Base-by-base conservation (phyloP, 179 eudicot species). In the Patellifolia procumbens region DNA sequence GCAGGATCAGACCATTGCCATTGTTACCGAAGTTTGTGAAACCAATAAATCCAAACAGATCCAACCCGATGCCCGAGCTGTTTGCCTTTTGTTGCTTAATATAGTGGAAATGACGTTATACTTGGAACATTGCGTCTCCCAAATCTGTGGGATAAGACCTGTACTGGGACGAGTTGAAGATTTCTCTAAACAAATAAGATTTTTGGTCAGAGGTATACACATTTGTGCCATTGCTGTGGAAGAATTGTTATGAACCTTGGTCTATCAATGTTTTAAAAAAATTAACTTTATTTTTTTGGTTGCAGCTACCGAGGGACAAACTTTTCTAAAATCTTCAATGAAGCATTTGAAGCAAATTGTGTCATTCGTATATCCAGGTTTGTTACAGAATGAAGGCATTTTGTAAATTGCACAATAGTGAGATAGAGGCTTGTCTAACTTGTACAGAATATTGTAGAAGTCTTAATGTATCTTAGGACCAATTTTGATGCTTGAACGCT, bases 81-180 rank as follows among this genome's bases (percentile, higher is more conserved):
- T 88, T 61, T 96, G 98, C 72, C 74, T 88, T 66, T 74, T 93
- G 72, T 82, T 93, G 83, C 80, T 96, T 26, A 91, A 90, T 75
- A 82, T 91, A 60, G 84, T 87, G 1, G 94, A 91, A 72, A 91
- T 91, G 97, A 85, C 96, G 11, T 81, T 96, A 75, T 84, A 91
- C 79, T 78, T 96, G 85, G 99, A 96, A 81, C 79, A 83, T 51
- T 93, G 92, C 37, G 98, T 95, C 61, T 88, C 89, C 22, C 97
- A 91, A 74, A 87, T 89, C 48, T 95, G 97, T 49, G 98, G 96
- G 49, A 87, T 93, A 52, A 88, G 98, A 81, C 96, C 99, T 52
- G 94, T 93, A n/a, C 48, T 87, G 72, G 98, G 98, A 75, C 96
- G 87, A 19, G 89, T 87, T 19, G 99, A 96, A 85, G 92, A 91